Conservation (phyloP, 805 yeast species). For the Suhomyces sp. region DNA sequence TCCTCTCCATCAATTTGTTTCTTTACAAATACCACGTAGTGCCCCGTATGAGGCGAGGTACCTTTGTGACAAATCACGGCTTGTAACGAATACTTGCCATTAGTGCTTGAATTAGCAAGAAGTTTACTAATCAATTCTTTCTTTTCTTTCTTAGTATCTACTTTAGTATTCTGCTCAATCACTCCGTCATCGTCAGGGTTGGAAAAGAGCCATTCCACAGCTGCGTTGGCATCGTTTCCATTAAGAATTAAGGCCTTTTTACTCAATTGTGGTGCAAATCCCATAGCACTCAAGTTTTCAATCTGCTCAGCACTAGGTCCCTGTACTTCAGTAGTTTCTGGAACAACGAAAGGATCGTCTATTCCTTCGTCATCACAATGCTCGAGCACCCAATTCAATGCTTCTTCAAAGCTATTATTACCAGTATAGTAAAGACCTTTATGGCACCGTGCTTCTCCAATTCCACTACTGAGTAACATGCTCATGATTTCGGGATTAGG, state of each 20-base stretch:
- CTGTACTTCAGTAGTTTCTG: slow-evolving; percentile 17
- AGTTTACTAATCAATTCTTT: slow-evolving; percentile 14
- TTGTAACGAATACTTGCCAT: slow-evolving; percentile 46
- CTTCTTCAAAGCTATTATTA: slow-evolving; percentile 60
- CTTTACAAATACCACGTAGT: slow-evolving; percentile 75
- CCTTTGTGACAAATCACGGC: slow-evolving; percentile 89
- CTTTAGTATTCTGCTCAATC: slow-evolving; percentile 22
- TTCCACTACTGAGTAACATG: slow-evolving; percentile 80
- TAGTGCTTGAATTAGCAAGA: slow-evolving; percentile 5
- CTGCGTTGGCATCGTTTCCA: slow-evolving; percentile 61
- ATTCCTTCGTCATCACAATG: slow-evolving; percentile 84
- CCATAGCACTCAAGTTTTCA: slow-evolving; percentile 64
- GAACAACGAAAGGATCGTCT: slow-evolving; percentile 53
- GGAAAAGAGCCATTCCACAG: slow-evolving; percentile 88
- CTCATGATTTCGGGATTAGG: slow-evolving; percentile 57
- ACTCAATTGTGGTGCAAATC: slow-evolving; percentile 65
- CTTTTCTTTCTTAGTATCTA: slow-evolving; percentile 28
- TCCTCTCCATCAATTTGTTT: slow-evolving; percentile 34
- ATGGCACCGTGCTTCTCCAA: slow-evolving; percentile 60
- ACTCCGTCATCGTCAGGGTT: slow-evolving; percentile 78
- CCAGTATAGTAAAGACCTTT: slow-evolving; percentile 75
- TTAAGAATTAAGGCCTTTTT: slow-evolving; percentile 65
- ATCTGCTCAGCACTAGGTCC: slow-evolving; percentile 39
- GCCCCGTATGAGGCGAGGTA: slow-evolving; percentile 85
- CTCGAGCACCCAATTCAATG: slow-evolving; percentile 86